Conservation (phyloP, 2,329 filamentous ascomycete genomes). For the Diaporthe humulicola region DNA sequence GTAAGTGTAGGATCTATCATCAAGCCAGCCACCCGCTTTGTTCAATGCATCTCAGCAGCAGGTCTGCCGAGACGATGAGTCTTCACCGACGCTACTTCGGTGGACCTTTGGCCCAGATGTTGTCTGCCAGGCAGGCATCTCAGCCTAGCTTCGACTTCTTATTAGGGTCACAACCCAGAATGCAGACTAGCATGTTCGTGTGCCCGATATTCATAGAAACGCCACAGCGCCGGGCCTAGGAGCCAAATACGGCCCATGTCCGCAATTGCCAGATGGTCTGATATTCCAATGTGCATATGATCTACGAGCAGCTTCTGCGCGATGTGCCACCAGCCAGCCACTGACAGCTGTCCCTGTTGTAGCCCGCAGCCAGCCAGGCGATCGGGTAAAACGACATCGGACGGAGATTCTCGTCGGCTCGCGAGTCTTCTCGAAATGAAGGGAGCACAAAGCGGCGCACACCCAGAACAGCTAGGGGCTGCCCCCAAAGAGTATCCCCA, state of each 20-base stretch:
- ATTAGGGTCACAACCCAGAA: neutral
- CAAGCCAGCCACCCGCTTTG: neutral
- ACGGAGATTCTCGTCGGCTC: neutral
- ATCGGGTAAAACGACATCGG: neutral
- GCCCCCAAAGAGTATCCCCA: neutral
- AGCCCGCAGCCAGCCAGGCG: neutral
- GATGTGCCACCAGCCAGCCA: slow-evolving; percentile 22
- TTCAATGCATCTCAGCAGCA: neutral
- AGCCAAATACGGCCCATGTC: neutral
- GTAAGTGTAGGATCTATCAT: neutral
- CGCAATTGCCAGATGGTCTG: neutral
- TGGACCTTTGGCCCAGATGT: neutral
- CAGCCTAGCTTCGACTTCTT: neutral
- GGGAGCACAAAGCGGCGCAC: neutral
- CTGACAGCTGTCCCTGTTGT: neutral
- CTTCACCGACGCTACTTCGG: neutral
- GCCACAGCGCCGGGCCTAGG: neutral
- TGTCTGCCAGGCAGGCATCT: neutral
- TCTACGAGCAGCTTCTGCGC: neutral
- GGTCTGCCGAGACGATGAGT: neutral
- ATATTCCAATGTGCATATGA: slow-evolving; percentile 3
- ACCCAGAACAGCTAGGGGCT: neutral
- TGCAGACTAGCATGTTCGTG: neutral
- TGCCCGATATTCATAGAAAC: too few species aligned
- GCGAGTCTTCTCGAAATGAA: neutral